Conservation (phyloP, 2,329 filamentous ascomycete species). For the Mycosphaerella arachidis region DNA sequence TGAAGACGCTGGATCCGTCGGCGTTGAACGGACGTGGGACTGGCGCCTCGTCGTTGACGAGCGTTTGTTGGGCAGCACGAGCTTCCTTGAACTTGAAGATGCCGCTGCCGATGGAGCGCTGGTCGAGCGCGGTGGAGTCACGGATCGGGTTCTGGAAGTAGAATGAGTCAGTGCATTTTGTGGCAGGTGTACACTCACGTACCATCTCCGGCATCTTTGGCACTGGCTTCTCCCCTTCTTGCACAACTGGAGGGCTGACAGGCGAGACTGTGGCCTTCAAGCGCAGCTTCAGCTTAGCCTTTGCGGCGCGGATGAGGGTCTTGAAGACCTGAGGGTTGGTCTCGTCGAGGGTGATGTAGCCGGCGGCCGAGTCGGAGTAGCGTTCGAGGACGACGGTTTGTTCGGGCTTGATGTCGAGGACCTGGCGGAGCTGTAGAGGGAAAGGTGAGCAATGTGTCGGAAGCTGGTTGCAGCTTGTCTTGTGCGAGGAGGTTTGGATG, state of each 20-base stretch:
- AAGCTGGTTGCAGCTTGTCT: not conserved
- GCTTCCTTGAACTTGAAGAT: slow-evolving; percentile 38
- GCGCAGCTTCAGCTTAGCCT: slow-evolving; percentile 96
- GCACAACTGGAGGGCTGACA: slow-evolving; percentile 10
- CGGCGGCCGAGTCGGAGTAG: slow-evolving; percentile 9
- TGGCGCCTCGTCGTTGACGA: slow-evolving; percentile 31
- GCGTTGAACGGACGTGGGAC: slow-evolving; percentile 39
- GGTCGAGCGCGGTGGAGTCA: slow-evolving; percentile 26
- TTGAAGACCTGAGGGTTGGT: slow-evolving; percentile 83
- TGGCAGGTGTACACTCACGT: not conserved
- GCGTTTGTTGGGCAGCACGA: slow-evolving; percentile 29
- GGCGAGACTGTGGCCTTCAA: slow-evolving; percentile 50
- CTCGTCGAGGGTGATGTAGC: slow-evolving; percentile 63
- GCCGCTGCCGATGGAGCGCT: slow-evolving; percentile 32
- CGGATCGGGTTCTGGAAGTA: slow-evolving; percentile 19
- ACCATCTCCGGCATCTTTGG: slow-evolving; percentile 8
- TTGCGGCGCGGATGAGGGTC: slow-evolving; percentile 92
- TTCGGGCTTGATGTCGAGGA: slow-evolving; percentile 61
- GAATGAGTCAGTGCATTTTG: slow-evolving; percentile 11
- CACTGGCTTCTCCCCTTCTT: slow-evolving; percentile 14
- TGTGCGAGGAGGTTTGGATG: not conserved
- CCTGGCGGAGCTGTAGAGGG: slow-evolving; percentile 58
- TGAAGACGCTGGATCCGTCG: slow-evolving; percentile 24
- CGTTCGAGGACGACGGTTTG: slow-evolving; percentile 37
- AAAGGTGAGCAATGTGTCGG: slow-evolving; percentile 17